Evolutionary conservation across 768 basidiomycete species (phyloP), one percentile per base, ranked within the genome.

Genomic region (Flagelloscypha sp.): DNA sequence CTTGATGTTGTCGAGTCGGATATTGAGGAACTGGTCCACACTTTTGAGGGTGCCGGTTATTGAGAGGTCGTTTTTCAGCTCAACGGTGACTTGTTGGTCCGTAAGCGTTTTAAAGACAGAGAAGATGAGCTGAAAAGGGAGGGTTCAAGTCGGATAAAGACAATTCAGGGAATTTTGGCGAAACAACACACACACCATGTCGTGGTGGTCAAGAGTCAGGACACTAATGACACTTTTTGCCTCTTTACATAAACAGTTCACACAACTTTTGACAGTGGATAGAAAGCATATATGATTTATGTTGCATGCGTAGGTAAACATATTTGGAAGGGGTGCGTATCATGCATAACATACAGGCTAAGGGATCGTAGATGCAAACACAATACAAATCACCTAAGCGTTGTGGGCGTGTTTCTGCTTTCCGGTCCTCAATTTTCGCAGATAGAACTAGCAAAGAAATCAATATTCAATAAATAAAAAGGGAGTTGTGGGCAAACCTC

Each of bases 71-170:
- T 99, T 99, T 67, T 99, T 99, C 52, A 99, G 79, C 58, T 97
- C 92, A 45, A 95, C 93, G 4, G 87, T 90, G 50, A 98, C 93
- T 52, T 82, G 78, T 54, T 98, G 94, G 62, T 97, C 92, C 7
- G 93, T 97, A 21, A 99, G 77, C 7, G 95, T 98, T 65, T 98
- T 98, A 80, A 99, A 98, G 18, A 98, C 93, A 29, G 93, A 97
- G 66, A 88, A 90, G 46, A 89, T 93, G 48, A 94, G 81, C 90
- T 86, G 33, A 10, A 40, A 18, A 33, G 19, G 49, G 28, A 33
- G 25, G 22, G 22, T 33, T 30, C 31, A 19, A 7, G 32, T 1
- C 27, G 17, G 35, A 24, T 27, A 20, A 24, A 24, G 27, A 38
- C 41, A 38, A 18, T 37, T 23, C 27, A 30, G 31, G 31, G 33